These are phyloP conservation scores for Vickermania spadyakhi DNA, from an alignment of 208 protist genomes.

Conservation along the genomic window DNA sequence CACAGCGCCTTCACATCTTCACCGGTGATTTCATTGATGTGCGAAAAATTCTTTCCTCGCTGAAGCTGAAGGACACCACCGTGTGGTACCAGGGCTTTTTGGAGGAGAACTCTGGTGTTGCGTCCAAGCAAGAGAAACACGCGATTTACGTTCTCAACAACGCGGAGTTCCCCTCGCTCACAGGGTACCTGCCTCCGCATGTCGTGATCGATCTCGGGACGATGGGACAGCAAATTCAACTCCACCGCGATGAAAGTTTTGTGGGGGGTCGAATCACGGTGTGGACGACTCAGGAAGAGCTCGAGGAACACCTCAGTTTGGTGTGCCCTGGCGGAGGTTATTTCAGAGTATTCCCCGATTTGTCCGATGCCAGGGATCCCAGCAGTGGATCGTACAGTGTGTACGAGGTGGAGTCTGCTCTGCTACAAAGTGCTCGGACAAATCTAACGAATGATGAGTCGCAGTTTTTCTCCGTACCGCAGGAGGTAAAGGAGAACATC, in stretches of 20 bases:
- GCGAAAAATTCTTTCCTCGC: slow-evolving; percentile 35
- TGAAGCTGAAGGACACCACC: slow-evolving; percentile 31
- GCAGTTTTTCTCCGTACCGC: slow-evolving; percentile 23
- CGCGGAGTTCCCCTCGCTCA: slow-evolving; percentile 20
- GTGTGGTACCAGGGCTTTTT: slow-evolving; percentile 43
- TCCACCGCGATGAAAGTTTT: slow-evolving; percentile 67
- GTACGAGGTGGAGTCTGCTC: slow-evolving; percentile 54
- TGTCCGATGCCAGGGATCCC: background rate
- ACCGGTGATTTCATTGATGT: slow-evolving; percentile 45
- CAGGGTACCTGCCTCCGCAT: slow-evolving; percentile 19
- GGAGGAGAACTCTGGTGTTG: slow-evolving; percentile 14
- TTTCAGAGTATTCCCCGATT: slow-evolving; percentile 63
- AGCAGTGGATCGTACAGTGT: slow-evolving; percentile 7
- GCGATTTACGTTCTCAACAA: slow-evolving; percentile 47
- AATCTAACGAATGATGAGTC: slow-evolving; percentile 37
- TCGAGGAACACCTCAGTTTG: slow-evolving; percentile 44
- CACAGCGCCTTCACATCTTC: slow-evolving; percentile 68
- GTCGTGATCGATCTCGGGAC: slow-evolving; percentile 80
- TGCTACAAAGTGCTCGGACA: slow-evolving; percentile 66
- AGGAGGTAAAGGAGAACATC: slow-evolving; percentile 52
- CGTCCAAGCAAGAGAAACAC: slow-evolving; percentile 21
- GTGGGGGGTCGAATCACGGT: slow-evolving; percentile 49
- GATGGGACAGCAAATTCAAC: slow-evolving; percentile 30
- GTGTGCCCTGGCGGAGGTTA: slow-evolving; percentile 42
- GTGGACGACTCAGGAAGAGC: slow-evolving; percentile 60